phyloP scores from a whole-genome alignment of 2,329 filamentous ascomycete species.

The Lecanicillium sp. region DNA sequence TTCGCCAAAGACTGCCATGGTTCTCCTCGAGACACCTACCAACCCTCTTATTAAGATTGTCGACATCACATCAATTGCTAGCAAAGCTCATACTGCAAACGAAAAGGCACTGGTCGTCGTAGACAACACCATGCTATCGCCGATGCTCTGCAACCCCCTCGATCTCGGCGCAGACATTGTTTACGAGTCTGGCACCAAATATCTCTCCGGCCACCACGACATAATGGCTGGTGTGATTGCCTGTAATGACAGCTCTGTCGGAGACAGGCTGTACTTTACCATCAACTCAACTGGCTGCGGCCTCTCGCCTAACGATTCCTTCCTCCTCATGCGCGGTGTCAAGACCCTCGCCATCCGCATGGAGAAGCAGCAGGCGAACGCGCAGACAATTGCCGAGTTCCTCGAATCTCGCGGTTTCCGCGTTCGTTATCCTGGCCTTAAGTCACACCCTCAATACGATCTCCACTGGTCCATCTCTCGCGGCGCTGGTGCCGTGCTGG shows the following conservation, averaged over 20 bases:
- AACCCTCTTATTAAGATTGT: conserved; percentile 98
- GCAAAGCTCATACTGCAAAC: conserved; percentile 68
- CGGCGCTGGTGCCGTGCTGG: conserved; percentile 86
- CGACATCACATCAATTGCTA: conserved; percentile 75
- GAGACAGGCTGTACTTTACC: conserved; percentile 88
- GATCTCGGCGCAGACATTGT: conserved; percentile 93
- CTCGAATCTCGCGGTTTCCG: conserved; percentile 87
- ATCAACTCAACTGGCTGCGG: conserved; percentile 97
- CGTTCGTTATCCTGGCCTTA: conserved; percentile 88
- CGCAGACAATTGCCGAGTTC: conserved; percentile 84
- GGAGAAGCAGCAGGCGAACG: conserved; percentile 95
- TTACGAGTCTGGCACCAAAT: conserved; percentile 97
- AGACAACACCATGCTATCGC: conserved; percentile 98
- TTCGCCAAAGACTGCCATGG: conserved; percentile 81
- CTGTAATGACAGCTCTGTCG: conserved; percentile 72
- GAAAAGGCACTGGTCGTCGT: conserved; percentile 76
- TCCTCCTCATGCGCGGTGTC: conserved; percentile 87
- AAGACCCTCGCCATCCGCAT: conserved; percentile 97
- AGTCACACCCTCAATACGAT: conserved; percentile 92
- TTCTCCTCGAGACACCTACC: conserved; percentile 90
- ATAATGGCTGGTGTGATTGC: conserved; percentile 98
- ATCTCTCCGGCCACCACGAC: conserved; percentile 95
- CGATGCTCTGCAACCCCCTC: conserved; percentile 85
- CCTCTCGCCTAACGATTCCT: conserved; percentile 89
- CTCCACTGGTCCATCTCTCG: conserved; percentile 93